These are phyloP conservation scores for Saccharomyces jurei DNA, from an alignment of 805 yeast species.

Conservation along the genomic window DNA sequence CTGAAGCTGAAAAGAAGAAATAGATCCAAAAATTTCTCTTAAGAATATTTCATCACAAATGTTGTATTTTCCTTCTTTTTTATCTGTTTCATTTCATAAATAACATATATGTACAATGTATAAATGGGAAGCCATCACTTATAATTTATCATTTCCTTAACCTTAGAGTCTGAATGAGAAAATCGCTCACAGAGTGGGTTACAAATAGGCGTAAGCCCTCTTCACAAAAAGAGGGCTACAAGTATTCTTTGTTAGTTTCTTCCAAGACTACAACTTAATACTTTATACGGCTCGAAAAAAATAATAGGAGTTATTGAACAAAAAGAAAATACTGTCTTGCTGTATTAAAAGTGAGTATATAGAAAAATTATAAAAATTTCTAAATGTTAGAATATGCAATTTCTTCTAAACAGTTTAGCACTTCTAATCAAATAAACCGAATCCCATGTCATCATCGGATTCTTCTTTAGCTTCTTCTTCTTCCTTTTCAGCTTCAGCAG, in stretches of 20 bases:
- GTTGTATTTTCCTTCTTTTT: constrained; percentile 12
- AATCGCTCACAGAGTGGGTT: not conserved
- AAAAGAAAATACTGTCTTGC: not conserved
- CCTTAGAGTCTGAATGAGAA: not conserved
- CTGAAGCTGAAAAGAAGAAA: constrained; percentile 97
- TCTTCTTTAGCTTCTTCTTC: constrained; percentile 54
- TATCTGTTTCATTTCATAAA: constrained; percentile 16
- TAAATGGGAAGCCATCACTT: constrained; percentile 30
- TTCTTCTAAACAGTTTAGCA: not conserved
- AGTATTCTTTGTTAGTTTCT: too few relatives aligned
- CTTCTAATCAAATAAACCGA: constrained; percentile 78
- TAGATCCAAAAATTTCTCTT: constrained; percentile 34
- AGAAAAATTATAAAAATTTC: constrained; percentile 1
- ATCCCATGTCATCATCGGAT: constrained; percentile 81
- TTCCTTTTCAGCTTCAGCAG: constrained; percentile 49
- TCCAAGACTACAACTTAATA: too few relatives aligned
- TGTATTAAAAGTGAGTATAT: constrained; percentile 1
- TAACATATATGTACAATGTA: constrained; percentile 20
- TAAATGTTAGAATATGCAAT: not conserved
- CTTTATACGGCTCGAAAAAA: not conserved
- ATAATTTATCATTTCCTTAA: constrained; percentile 8
- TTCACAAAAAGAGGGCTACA: too few relatives aligned
- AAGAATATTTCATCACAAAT: constrained; percentile 4
- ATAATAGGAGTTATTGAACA: not conserved
- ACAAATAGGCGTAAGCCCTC: not conserved